These are phyloP conservation scores for Umbellularia californica DNA, from an alignment of 164 flowering plant species.

Conservation along the genomic window DNA sequence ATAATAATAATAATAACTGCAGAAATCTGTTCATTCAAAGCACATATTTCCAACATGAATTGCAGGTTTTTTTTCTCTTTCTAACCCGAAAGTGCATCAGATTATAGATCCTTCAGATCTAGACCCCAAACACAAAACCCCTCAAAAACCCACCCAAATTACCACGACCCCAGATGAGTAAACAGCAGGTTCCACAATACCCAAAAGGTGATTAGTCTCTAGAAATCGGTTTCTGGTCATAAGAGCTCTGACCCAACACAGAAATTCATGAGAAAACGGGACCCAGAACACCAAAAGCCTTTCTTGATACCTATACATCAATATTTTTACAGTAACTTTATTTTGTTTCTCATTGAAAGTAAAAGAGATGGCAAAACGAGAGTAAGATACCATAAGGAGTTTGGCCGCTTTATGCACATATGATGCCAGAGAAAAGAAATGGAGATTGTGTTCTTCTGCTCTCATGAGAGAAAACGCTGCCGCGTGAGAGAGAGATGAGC, in stretches of 20 bases:
- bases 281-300: neutral
- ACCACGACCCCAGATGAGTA: neutral
- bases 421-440: no score
- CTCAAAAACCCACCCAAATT: no score
- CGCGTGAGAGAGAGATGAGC: no score
- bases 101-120: slow-evolving; percentile 4
- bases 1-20: neutral
- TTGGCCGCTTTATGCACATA: no score
- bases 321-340: no score
- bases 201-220: slow-evolving; percentile 9
- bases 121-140: no score
- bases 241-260: slow-evolving; percentile 4
- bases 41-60: no score
- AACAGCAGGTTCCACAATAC: slow-evolving; percentile 1
- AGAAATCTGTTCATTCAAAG: neutral
- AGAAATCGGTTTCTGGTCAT: neutral
- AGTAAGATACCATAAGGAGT: no score
- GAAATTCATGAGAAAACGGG: neutral
- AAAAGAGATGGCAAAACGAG: no score
- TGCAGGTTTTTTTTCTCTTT: neutral
- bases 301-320: no score
- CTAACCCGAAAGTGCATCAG: slow-evolving; percentile 6
- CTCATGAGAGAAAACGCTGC: no score
- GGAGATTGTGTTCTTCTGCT: no score
- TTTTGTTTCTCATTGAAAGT: neutral